These are phyloP conservation scores for Kodamaea hsintzibuensis DNA, from an alignment of 805 yeast genomes.

Conservation along the genomic window DNA sequence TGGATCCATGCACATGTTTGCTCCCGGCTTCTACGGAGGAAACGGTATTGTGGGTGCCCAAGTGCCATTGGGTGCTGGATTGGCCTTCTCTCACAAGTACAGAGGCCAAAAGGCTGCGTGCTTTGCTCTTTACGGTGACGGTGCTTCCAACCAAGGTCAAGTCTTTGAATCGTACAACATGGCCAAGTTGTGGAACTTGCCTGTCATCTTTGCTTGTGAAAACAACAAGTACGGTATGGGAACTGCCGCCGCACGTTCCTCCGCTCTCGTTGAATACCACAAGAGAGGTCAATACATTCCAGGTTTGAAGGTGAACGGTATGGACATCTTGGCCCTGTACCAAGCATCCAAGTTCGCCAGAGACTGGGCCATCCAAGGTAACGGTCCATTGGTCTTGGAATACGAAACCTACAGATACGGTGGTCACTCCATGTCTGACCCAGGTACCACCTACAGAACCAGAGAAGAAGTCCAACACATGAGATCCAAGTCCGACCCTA, in stretches of 20 bases:
- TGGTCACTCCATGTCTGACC: conserved; percentile 99
- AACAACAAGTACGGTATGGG: conserved; percentile 99
- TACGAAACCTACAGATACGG: conserved; percentile 99
- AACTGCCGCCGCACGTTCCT: conserved; percentile 94
- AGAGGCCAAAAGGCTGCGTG: conserved; percentile 75
- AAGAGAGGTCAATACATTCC: conserved; percentile 99
- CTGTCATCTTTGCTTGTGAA: conserved; percentile 94
- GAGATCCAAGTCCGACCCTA: conserved; percentile 98
- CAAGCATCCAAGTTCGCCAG: conserved; percentile 96
- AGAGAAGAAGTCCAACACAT: conserved; percentile 99
- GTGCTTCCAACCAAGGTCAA: conserved; percentile 99
- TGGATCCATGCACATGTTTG: conserved; percentile 99
- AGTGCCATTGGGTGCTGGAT: conserved; percentile 97
- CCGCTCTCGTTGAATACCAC: conserved; percentile 95
- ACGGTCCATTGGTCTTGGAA: conserved; percentile 95
- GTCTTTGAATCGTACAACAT: conserved; percentile 96
- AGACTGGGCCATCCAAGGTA: conserved; percentile 91
- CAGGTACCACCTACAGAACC: conserved; percentile 99
- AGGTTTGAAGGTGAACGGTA: conserved; percentile 97
- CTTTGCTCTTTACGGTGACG: conserved; percentile 94
- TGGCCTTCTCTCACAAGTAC: conserved; percentile 98
- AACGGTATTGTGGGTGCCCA: conserved; percentile 99
- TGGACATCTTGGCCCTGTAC: conserved; percentile 94
- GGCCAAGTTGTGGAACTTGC: conserved; percentile 98
- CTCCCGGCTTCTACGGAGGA: conserved; percentile 96